Conservation (phyloP, 2,329 filamentous ascomycete species). For the Scytalidium lignicola region DNA sequence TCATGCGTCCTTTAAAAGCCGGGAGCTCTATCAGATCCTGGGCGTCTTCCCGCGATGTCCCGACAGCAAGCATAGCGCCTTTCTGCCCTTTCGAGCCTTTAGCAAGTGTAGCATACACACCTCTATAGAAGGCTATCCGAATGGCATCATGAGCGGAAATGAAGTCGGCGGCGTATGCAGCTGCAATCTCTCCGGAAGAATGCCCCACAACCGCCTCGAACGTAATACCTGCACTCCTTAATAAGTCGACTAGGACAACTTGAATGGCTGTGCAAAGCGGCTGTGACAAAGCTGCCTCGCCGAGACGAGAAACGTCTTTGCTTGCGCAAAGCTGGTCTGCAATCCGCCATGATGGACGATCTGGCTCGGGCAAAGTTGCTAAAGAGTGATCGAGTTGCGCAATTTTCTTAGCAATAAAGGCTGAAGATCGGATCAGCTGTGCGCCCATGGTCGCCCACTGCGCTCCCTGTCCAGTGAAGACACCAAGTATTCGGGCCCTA, state of each 20-base stretch:
- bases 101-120: constrained; percentile 11
- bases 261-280: constrained; percentile 42
- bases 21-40: constrained; percentile 6
- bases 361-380: constrained; percentile 1
- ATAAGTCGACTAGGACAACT: constrained; percentile 37
- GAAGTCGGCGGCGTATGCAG: constrained; percentile 33
- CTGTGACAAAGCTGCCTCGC: too few species aligned
- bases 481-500: constrained; percentile 3
- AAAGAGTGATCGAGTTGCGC: constrained; percentile 3
- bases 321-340: constrained; percentile 30
- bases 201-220: constrained; percentile 36
- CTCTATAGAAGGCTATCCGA: constrained; percentile 13
- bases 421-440: constrained; percentile 18
- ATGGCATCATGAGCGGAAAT: constrained; percentile 27
- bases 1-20: constrained; percentile 10
- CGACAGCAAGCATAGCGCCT: constrained; percentile 22
- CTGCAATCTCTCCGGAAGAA: constrained; percentile 23
- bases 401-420: constrained; percentile 6
- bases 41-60: constrained; percentile 14
- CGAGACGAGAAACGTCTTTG: too few species aligned
- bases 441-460: constrained; percentile 12
- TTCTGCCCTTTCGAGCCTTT: constrained; percentile 2
- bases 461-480: constrained; percentile 15
- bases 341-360: constrained; percentile 9
- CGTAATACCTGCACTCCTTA: constrained; percentile 34